These are phyloP conservation scores for Gossypium schwendimanii DNA, from an alignment of 441 rosid genomes.

Conservation along the genomic window DNA sequence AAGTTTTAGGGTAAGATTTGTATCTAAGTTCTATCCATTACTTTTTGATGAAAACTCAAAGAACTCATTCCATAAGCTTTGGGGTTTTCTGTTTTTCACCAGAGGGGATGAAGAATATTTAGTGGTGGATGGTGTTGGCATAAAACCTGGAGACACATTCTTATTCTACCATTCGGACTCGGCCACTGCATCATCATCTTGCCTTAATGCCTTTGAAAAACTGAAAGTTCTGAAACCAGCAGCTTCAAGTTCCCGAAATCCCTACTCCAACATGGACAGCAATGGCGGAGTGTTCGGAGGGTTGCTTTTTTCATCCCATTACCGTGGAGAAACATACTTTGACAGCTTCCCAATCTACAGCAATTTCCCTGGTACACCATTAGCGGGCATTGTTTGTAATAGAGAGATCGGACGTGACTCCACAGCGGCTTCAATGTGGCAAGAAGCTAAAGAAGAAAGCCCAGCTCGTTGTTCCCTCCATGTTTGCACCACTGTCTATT, in stretches of 20 bases:
- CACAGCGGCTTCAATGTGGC: conserved; percentile 12
- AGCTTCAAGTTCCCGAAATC: background rate
- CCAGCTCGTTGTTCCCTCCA: conserved; percentile 25
- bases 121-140: conserved; percentile 31
- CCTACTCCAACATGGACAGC: background rate
- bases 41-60: background rate
- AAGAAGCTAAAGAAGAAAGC: conserved; percentile 10
- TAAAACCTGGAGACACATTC: conserved; percentile 39
- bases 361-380: conserved; percentile 36
- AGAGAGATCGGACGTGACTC: conserved; percentile 38
- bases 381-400: conserved; percentile 36
- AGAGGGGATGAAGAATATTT: conserved; percentile 26
- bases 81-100: background rate
- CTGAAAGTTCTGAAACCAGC: conserved; percentile 17
- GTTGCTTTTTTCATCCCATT: conserved; percentile 35
- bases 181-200: conserved; percentile 28
- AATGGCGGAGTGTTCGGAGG: conserved; percentile 38
- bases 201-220: conserved; percentile 12
- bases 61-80: background rate
- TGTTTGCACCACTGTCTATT: conserved; percentile 32
- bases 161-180: conserved; percentile 41
- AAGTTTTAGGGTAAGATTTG: conserved; percentile 32
- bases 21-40: background rate
- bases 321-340: conserved; percentile 22
- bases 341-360: conserved; percentile 28